Conservation (phyloP, 1,139 yeast genomes). For the Pichia inconspicua region DNA sequence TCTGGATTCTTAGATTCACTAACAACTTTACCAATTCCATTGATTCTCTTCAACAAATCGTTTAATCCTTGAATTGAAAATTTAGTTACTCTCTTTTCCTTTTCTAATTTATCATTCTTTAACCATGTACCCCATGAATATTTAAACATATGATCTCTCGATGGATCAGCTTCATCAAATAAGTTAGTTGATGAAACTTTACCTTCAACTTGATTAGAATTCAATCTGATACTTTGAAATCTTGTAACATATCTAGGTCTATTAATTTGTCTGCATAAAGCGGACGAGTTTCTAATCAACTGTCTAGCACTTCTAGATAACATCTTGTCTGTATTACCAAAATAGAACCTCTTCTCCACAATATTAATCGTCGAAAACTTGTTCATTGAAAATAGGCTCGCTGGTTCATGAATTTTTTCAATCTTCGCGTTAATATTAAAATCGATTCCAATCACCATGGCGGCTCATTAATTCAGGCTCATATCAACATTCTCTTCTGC, state of each 20-base stretch:
- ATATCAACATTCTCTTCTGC: neutral
- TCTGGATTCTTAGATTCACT: slow-evolving; percentile 19
- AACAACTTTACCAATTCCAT: slow-evolving; percentile 4
- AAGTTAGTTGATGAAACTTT: slow-evolving; percentile 12
- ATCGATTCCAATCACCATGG: too few relatives aligned
- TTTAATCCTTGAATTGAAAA: slow-evolving; percentile 76
- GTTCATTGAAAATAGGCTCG: too few relatives aligned
- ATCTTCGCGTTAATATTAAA: too few relatives aligned
- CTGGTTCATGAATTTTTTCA: too few relatives aligned
- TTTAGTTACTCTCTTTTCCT: slow-evolving; percentile 67
- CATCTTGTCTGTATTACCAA: slow-evolving; percentile 1
- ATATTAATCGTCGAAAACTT: too few relatives aligned
- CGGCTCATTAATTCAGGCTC: too few relatives aligned
- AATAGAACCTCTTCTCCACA: neutral
- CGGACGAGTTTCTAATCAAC: neutral
- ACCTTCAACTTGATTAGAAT: slow-evolving; percentile 3
- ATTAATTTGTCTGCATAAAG: neutral
- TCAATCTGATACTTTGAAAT: slow-evolving; percentile 6
- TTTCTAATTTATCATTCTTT: slow-evolving; percentile 64
- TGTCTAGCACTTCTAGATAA: slow-evolving; percentile 7
- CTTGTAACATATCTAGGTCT: neutral
- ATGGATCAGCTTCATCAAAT: slow-evolving; percentile 40
- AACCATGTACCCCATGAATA: slow-evolving; percentile 97
- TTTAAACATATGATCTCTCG: slow-evolving; percentile 68
- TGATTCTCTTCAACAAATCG: slow-evolving; percentile 17